These are phyloP conservation scores for Chlorencoelia australis DNA, from an alignment of 2,329 filamentous ascomycete genomes.

Conservation along the genomic window DNA sequence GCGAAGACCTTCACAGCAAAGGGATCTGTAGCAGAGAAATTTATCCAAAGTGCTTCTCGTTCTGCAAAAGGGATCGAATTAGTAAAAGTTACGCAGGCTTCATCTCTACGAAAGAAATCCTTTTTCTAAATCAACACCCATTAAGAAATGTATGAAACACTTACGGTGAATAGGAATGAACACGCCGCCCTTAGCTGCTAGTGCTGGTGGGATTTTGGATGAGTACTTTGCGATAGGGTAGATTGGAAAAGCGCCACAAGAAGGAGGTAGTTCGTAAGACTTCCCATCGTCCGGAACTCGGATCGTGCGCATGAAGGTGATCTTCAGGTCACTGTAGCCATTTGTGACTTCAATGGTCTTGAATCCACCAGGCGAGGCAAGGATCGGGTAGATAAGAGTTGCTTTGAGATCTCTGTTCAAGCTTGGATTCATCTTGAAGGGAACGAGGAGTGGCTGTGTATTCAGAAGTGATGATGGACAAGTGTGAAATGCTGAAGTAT, in stretches of 20 bases:
- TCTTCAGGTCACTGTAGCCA: conserved; percentile 10
- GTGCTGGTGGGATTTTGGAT: conserved; percentile 25
- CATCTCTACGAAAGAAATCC: too few relatives aligned
- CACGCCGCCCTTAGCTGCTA: conserved; percentile 33
- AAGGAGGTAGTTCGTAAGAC: conserved; percentile 28
- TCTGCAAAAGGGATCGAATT: conserved; percentile 13
- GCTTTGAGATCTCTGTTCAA: too few relatives aligned
- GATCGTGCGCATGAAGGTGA: conserved; percentile 33
- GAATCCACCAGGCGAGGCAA: too few relatives aligned
- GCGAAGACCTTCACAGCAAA: conserved; percentile 33
- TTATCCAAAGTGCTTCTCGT: conserved; percentile 35
- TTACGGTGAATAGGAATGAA: conserved; percentile 36
- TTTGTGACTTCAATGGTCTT: conserved; percentile 3
- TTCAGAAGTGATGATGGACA: too few relatives aligned
- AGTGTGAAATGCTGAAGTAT: too few relatives aligned
- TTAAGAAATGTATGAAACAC: conserved; percentile 1
- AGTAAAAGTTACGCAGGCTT: too few relatives aligned
- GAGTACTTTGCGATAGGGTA: conserved; percentile 28
- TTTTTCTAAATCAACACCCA: too few relatives aligned
- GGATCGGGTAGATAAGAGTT: too few relatives aligned
- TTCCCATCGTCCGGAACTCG: conserved; percentile 33
- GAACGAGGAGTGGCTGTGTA: too few relatives aligned
- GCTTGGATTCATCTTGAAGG: too few relatives aligned
- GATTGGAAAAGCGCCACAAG: conserved; percentile 31
- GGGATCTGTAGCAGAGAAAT: conserved; percentile 17